Conservation (phyloP, 257 asterid species). For the Knoxia roxburghii region DNA sequence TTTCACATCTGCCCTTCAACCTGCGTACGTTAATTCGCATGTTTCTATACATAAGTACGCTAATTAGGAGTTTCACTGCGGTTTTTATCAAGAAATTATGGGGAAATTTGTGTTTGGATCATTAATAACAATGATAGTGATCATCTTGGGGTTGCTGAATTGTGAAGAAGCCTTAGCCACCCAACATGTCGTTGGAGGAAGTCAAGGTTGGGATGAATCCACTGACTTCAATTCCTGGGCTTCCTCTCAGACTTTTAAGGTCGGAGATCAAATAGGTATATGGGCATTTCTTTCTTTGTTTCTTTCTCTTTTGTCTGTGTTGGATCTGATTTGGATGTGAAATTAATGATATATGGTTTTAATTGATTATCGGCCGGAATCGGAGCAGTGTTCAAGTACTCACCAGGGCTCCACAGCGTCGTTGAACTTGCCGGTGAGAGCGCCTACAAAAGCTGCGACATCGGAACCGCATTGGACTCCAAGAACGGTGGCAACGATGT, state of each 20-base stretch:
- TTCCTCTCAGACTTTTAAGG: constrained; percentile 62
- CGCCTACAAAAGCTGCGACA: constrained; percentile 62
- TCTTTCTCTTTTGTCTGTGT: no score
- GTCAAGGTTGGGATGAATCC: constrained; percentile 85
- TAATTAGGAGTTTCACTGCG: no score
- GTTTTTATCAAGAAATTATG: constrained; percentile 5
- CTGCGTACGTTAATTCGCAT: no score
- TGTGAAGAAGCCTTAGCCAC: constrained; percentile 39
- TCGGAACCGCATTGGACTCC: constrained; percentile 40
- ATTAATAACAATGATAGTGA: not conserved
- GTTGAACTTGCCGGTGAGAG: constrained; percentile 57
- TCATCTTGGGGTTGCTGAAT: not conserved
- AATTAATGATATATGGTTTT: not conserved
- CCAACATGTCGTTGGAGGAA: constrained; percentile 64
- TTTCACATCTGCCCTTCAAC: no score
- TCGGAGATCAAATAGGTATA: constrained; percentile 74
- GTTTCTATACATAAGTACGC: no score
- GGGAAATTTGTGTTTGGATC: constrained; percentile 2
- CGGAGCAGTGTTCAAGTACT: constrained; percentile 56
- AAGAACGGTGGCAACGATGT: constrained; percentile 46
- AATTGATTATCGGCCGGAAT: no score
- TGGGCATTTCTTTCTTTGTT: not conserved
- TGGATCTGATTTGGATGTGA: no score
- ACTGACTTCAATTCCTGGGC: constrained; percentile 70
- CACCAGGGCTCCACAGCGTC: constrained; percentile 64